A percentile compares a stretch with the other conserved stretches of the same genome.
These are phyloP conservation scores for Sugiyamaella pinicola DNA, from an alignment of 1,139 yeast genomes.

Conservation along the genomic window DNA sequence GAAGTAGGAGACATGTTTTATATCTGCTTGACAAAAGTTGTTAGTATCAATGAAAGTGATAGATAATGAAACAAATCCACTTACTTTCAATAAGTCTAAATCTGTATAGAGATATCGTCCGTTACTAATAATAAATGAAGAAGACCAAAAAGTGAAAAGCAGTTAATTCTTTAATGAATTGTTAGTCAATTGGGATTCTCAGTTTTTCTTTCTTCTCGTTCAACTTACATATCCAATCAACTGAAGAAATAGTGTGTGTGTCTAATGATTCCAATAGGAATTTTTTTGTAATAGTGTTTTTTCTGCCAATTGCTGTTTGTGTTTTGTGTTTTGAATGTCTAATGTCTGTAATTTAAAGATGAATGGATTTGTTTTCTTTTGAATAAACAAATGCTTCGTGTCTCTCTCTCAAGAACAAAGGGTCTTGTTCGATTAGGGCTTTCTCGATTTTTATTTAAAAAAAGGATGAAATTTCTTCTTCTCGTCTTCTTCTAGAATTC, in stretches of 20 bases:
- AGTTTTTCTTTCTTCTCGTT: neutral
- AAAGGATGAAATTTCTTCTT: neutral
- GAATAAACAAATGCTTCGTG: slow-evolving; percentile 1
- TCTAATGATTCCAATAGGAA: neutral
- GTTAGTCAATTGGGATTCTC: neutral
- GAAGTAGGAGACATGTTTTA: slow-evolving; percentile 15
- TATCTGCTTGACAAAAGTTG: neutral
- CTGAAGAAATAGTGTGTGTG: neutral
- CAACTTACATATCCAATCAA: neutral
- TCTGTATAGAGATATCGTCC: neutral
- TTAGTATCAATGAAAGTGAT: neutral
- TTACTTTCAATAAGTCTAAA: too few relatives aligned
- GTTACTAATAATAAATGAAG: neutral
- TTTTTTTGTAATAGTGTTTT: neutral
- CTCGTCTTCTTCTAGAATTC: neutral
- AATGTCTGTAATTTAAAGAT: too few relatives aligned
- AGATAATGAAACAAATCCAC: neutral
- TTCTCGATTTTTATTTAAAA: slow-evolving; percentile 3
- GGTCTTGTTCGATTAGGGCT: neutral
- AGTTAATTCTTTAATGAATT: neutral
- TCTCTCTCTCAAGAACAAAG: slow-evolving; percentile 21
- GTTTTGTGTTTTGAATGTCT: neutral
- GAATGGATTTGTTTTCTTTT: neutral
- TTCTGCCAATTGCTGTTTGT: neutral
- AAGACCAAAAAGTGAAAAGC: slow-evolving; percentile 1